A percentile compares a stretch with the other conserved stretches of the same genome.
Evolutionary conservation across 176 grass and related monocot genomes (phyloP).

Genomic region (Carex parvula): DNA sequence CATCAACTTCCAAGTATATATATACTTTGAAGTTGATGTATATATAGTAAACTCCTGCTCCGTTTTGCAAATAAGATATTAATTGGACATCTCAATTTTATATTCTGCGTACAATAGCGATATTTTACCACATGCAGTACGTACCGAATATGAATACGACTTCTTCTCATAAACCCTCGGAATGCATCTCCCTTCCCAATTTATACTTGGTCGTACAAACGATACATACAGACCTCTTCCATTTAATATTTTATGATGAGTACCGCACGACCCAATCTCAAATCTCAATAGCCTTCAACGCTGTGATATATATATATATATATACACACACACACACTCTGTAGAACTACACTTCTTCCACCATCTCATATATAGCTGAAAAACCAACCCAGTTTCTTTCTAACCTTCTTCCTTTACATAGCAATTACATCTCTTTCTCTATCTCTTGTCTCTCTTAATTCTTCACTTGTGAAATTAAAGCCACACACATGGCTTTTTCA

Average conservation of each 20-base stretch:
- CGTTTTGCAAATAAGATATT: too few relatives aligned
- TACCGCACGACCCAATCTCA: background rate
- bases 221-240: background rate
- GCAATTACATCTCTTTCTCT: background rate
- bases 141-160: background rate
- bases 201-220: background rate
- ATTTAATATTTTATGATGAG: background rate
- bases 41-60: too few relatives aligned
- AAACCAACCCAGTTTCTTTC: background rate
- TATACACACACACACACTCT: too few relatives aligned
- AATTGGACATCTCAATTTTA: too few relatives aligned
- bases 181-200: background rate
- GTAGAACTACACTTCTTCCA: too few relatives aligned
- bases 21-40: too few relatives aligned
- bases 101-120: too few relatives aligned
- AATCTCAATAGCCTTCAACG: background rate
- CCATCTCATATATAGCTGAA: background rate
- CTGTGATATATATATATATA: background rate
- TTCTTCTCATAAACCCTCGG: background rate
- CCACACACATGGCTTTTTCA: background rate
- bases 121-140: too few relatives aligned
- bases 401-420: background rate
- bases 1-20: too few relatives aligned
- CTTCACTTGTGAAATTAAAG: background rate
- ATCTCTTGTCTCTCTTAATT: background rate